Evolutionary conservation across 805 yeast species (phyloP).

Genomic region (Candida maris): DNA sequence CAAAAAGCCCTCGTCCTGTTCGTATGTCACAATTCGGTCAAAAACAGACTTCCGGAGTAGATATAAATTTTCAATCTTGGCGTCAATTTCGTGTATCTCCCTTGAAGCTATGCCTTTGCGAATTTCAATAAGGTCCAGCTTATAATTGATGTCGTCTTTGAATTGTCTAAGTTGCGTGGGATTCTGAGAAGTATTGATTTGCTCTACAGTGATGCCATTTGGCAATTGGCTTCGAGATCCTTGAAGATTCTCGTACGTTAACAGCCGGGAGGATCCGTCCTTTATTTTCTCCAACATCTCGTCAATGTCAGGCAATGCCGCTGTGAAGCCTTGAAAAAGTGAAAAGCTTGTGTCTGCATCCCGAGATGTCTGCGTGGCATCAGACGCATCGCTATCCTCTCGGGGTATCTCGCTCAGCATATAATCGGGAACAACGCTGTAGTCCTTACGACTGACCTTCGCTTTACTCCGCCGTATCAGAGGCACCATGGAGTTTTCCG

Average conservation of each 20-base stretch:
- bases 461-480: constrained; percentile 13
- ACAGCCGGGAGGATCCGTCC: constrained; percentile 19
- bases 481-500: constrained; percentile 10
- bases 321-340: constrained; percentile 67
- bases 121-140: constrained; percentile 53
- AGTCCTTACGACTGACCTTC: constrained; percentile 32
- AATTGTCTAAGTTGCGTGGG: constrained; percentile 35
- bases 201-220: constrained; percentile 38
- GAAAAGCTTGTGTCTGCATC: constrained; percentile 37
- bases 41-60: constrained; percentile 50
- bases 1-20: constrained; percentile 54
- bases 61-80: constrained; percentile 49
- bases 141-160: constrained; percentile 39
- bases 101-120: constrained; percentile 61
- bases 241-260: constrained; percentile 14
- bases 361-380: constrained; percentile 1
- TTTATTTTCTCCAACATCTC: constrained; percentile 34
- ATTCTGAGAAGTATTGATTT: constrained; percentile 41
- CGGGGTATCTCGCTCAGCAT: constrained; percentile 52
- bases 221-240: constrained; percentile 27
- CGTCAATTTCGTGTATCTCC: constrained; percentile 64
- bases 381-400: constrained; percentile 10
- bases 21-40: constrained; percentile 56
- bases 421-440: constrained; percentile 58
- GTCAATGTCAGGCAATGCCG: constrained; percentile 50